These are phyloP conservation scores for Penicillium sp. DNA, from an alignment of 2,329 filamentous ascomycete species.

Conservation along the genomic window DNA sequence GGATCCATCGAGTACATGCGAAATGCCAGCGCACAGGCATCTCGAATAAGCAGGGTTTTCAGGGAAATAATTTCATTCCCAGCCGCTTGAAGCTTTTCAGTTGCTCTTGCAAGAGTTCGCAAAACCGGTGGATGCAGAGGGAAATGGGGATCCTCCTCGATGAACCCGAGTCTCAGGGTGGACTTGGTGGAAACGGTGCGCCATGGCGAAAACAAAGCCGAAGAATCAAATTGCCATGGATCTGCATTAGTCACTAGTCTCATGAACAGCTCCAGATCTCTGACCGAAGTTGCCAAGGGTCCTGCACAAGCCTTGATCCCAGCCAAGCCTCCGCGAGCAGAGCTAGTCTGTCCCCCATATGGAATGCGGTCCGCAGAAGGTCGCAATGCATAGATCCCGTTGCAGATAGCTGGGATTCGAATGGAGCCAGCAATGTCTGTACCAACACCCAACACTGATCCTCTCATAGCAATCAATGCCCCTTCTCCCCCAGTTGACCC, in stretches of 20 bases:
- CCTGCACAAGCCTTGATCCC: constrained; percentile 25
- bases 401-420: constrained; percentile 49
- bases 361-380: constrained; percentile 49
- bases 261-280: constrained; percentile 27
- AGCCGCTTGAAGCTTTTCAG: constrained; percentile 3
- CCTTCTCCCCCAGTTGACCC: constrained; percentile 68
- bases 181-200: constrained; percentile 15
- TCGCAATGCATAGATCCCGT: constrained; percentile 51
- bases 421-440: constrained; percentile 58
- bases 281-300: constrained; percentile 28
- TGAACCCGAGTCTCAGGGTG: constrained; percentile 12
- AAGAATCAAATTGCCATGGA: constrained; percentile 27
- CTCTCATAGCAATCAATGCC: constrained; percentile 58
- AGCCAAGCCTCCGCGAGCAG: constrained; percentile 14
- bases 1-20: constrained; percentile 20
- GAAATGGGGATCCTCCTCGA: constrained; percentile 16
- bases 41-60: constrained; percentile 1
- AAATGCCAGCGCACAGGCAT: constrained; percentile 13
- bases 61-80: constrained; percentile 14
- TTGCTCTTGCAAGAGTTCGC: constrained; percentile 10
- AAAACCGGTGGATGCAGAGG: constrained; percentile 21
- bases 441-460: constrained; percentile 58
- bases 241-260: constrained; percentile 19
- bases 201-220: constrained; percentile 28
- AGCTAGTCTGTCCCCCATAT: constrained; percentile 48